These are phyloP conservation scores for Acmispon strigosus DNA, from an alignment of 306 rosid genomes.

Conservation along the genomic window DNA sequence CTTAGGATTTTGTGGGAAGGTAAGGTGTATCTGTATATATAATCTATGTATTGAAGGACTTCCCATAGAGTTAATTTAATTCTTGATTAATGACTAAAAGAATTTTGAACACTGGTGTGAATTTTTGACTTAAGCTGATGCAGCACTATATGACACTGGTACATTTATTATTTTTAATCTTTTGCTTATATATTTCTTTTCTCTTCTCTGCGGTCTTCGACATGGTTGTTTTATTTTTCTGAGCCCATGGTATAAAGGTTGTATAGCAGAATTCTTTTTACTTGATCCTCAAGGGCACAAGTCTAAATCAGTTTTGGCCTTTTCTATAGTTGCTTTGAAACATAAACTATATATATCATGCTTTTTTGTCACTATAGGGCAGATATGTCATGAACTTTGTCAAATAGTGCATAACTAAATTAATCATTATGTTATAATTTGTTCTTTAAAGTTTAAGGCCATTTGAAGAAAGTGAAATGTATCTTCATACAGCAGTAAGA, in stretches of 20 bases:
- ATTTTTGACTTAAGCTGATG: neutral
- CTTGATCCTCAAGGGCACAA: neutral
- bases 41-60: neutral
- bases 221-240: neutral
- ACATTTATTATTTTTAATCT: neutral
- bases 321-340: slow-evolving; percentile 12
- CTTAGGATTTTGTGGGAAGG: slow-evolving; percentile 9
- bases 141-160: slow-evolving; percentile 1
- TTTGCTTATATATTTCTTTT: neutral
- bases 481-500: slow-evolving; percentile 9
- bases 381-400: slow-evolving; percentile 12
- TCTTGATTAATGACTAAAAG: neutral
- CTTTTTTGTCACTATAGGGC: neutral
- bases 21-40: neutral
- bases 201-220: neutral
- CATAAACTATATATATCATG: slow-evolving; percentile 6
- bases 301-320: slow-evolving; percentile 18
- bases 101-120: neutral
- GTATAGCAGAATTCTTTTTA: slow-evolving; percentile 1
- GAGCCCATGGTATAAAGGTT: neutral
- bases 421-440: neutral
- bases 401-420: slow-evolving; percentile 7
- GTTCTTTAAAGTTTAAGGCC: slow-evolving; percentile 6
- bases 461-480: slow-evolving; percentile 8
- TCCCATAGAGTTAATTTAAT: neutral